Base-by-base conservation (phyloP, 164 flowering plant genomes). In the Stephania cephalantha region DNA sequence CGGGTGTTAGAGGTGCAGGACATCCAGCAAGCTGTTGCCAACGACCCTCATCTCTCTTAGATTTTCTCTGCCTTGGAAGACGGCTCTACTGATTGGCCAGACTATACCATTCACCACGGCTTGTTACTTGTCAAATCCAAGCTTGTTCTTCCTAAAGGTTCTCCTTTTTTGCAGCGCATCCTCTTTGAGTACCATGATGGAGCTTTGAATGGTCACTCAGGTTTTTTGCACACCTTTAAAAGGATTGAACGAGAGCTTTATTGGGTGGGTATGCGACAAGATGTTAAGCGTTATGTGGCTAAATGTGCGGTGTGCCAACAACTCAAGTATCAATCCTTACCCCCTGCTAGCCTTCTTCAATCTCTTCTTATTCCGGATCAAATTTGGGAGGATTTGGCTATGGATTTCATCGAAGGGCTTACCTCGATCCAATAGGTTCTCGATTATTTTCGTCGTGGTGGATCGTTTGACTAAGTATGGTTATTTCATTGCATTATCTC, bases 181-280 rank as follows among this genome's bases (percentile, higher is more conserved):
- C 7, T 76, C 45, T 25, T 25, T 25, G 25, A 25, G 25, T 25
- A 25, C 25, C 25, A 25, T 25, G 25, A 25, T 25, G 25, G 25
- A 25, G 25, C 25, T 25, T 25, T 25, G 25, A 0, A 25, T 25
- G 25, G 1, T 7, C 9, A 29, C 2, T 0, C 0, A 55, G 48
- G 58, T 55, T 75, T 52, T 75, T 69, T 5, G n/a, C 7, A 0
- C 69, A 20, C 9, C 52, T 35, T 5, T 71, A 46, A 71, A 0
- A 18, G 71, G 11, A 46, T 81, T 11, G 30, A 20, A 1, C 1
- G 18, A 0, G 20, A 13, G 12, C 74, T 75, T 72, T 74, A 78
- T 73, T 81, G 74, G 76, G 20, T 22, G 13, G 71, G 72, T 1
- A 74, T 81, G 78, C 1, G 22, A 1, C 17, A 25, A 25, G 25